Percentiles rank a stretch among this genome's conserved stretches.
These are phyloP conservation scores for Laguncularia racemosa DNA, from an alignment of 345 rosid species.

Conservation along the genomic window DNA sequence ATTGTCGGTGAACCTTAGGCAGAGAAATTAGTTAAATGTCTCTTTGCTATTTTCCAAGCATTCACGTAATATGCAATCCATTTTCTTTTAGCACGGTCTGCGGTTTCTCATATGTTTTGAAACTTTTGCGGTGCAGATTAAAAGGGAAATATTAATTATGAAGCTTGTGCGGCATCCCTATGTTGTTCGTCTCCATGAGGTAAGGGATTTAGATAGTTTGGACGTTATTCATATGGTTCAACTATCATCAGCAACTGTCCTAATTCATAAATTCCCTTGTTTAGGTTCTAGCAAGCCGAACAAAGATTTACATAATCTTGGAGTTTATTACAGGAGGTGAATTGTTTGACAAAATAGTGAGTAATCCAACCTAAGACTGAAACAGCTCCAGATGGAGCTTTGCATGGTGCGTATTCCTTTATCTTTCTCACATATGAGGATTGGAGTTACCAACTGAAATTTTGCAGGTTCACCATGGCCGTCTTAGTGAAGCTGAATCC, in stretches of 20 bases:
- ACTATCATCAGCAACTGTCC: background rate
- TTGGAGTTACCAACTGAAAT: background rate
- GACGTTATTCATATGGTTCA: background rate
- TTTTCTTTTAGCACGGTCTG: background rate
- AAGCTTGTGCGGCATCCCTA: conserved; percentile 96
- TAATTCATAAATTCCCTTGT: background rate
- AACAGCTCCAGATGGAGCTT: conserved; percentile 3
- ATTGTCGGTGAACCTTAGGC: too few species aligned
- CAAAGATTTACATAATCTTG: conserved; percentile 87
- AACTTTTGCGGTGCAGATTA: conserved; percentile 48
- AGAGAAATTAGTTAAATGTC: too few species aligned
- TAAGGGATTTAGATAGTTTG: conserved; percentile 11
- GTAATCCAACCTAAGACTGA: conserved; percentile 21
- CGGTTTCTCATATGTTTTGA: background rate
- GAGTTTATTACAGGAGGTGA: conserved; percentile 98
- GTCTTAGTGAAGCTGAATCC: conserved; percentile 87
- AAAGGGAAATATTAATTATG: conserved; percentile 97
- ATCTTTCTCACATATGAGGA: background rate
- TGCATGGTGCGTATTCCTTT: background rate
- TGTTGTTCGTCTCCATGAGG: conserved; percentile 92
- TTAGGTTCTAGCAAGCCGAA: conserved; percentile 88
- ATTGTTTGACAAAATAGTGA: conserved; percentile 92
- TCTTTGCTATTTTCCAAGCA: background rate
- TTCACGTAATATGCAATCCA: background rate
- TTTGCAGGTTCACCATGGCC: conserved; percentile 69